Base-by-base conservation (phyloP, 164 flowering plant species). In the Annona cherimola region DNA sequence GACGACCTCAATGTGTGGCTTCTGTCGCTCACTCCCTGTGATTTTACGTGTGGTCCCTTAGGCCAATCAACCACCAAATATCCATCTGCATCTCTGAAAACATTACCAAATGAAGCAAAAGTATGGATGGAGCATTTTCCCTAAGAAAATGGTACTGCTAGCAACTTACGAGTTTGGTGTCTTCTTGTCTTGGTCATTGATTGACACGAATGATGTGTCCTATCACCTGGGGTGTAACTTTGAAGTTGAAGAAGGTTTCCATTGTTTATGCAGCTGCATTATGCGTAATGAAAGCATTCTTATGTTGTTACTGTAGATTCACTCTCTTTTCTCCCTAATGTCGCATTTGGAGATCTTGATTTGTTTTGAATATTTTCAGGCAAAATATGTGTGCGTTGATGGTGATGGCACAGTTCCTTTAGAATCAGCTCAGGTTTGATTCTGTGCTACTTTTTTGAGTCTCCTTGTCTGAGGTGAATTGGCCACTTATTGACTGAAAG, bases 371-470 rank as follows among this genome's bases (percentile, higher is more conserved):
- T 45, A 44, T n/a, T 43, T 73, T 67, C 88, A 96, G 99, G 86
- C 98, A 60, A 80, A 74, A 18, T 96, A 89, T 75, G 65, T 90
- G 41, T 85, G 81, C 72, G 93, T 92, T 73, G 94, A 92, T 86
- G 99, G 99, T 69, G 99, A 96, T 85, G 99, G 99, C 45, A 96
- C 99, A 41, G 98, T 96, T 79, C 98, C 99, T n/a, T 42, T 79
- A 42, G 99, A 96, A 84, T 96, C 99, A 67, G 95, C 98, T 3
- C 89, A 84, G 96, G 99, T 96, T 79, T 68, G 79, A 69, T 66
- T 18, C 50, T 50, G 9, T 16, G 5, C 2, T 50, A n/a, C 59
- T 63, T 5, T 2, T 26, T 19, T 5, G 43, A 4, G 26, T 45
- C 61, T 35, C 19, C 12, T 68, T 42, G 45, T 18, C 1, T 59